These are phyloP conservation scores for Arachnomyces sp. DNA, from an alignment of 2,329 filamentous ascomycete species.

Conservation along the genomic window DNA sequence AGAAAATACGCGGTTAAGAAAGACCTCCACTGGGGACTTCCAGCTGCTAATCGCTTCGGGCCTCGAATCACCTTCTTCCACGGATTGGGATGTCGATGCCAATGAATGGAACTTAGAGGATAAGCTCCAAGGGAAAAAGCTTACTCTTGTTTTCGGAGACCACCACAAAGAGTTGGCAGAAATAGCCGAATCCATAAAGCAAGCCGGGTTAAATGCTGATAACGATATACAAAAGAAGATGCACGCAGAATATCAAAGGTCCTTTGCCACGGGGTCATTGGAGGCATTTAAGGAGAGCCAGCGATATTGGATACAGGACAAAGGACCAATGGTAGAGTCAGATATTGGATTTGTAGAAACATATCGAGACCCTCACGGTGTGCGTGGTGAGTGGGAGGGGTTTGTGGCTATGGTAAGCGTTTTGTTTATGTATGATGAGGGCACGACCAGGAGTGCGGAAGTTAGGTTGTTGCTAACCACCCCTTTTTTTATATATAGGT, in stretches of 20 bases:
- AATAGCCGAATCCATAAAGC: constrained; percentile 58
- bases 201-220: constrained; percentile 60
- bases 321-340: constrained; percentile 69
- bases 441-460: not conserved
- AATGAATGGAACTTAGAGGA: constrained; percentile 56
- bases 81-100: constrained; percentile 61
- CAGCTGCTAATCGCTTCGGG: constrained; percentile 70
- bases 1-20: constrained; percentile 70
- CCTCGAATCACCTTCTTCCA: constrained; percentile 49
- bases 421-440: not conserved
- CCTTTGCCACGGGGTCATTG: constrained; percentile 66
- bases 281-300: constrained; percentile 74
- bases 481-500: constrained; percentile 36
- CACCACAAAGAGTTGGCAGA: constrained; percentile 63
- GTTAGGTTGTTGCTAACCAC: constrained; percentile 40
- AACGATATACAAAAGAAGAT: constrained; percentile 70
- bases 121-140: constrained; percentile 56
- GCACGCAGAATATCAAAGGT: constrained; percentile 65
- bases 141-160: constrained; percentile 69
- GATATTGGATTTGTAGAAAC: constrained; percentile 83
- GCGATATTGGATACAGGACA: constrained; percentile 74
- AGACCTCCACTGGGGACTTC: constrained; percentile 56
- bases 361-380: constrained; percentile 73
- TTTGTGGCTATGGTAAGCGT: constrained; percentile 57
- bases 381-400: constrained; percentile 78